Percentiles rank a stretch among this genome's conserved stretches.
Evolutionary conservation across 2,329 filamentous ascomycete species (phyloP).

Genomic region (Penicillium sp.): DNA sequence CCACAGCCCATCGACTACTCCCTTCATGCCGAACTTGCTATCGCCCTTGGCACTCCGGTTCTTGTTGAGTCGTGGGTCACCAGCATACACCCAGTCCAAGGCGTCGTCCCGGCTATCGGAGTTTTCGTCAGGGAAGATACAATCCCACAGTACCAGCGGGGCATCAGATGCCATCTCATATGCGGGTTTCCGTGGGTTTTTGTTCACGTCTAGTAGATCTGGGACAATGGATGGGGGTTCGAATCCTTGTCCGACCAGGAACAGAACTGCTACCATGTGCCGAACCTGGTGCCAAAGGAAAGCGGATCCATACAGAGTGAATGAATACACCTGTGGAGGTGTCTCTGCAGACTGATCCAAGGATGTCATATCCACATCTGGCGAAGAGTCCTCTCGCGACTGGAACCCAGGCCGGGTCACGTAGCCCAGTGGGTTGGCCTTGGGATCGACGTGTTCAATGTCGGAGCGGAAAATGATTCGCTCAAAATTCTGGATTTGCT

Average conservation of each 20-base stretch:
- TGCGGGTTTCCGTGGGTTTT: slow-evolving; percentile 74
- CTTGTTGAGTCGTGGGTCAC: slow-evolving; percentile 60
- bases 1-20: slow-evolving; percentile 79
- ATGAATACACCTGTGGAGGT: slow-evolving; percentile 74
- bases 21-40: slow-evolving; percentile 66
- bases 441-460: slow-evolving; percentile 69
- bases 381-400: slow-evolving; percentile 30
- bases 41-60: slow-evolving; percentile 52
- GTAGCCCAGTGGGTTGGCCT: slow-evolving; percentile 61
- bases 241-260: slow-evolving; percentile 85
- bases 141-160: slow-evolving; percentile 94
- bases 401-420: slow-evolving; percentile 54
- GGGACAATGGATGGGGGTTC: slow-evolving; percentile 75
- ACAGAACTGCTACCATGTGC: slow-evolving; percentile 90
- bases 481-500: slow-evolving; percentile 84
- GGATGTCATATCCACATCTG: slow-evolving; percentile 19
- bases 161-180: slow-evolving; percentile 92
- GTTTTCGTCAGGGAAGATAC: slow-evolving; percentile 72
- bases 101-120: slow-evolving; percentile 59
- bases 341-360: slow-evolving; percentile 35
- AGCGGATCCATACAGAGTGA: slow-evolving; percentile 85
- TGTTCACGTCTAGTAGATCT: slow-evolving; percentile 72
- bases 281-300: slow-evolving; percentile 99
- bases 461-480: slow-evolving; percentile 79
- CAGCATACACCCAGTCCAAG: slow-evolving; percentile 78